Percentiles rank a stretch among this genome's conserved stretches.
phyloP scores from a whole-genome alignment of 2,329 filamentous ascomycete species.

The Alternaria arbusti region DNA sequence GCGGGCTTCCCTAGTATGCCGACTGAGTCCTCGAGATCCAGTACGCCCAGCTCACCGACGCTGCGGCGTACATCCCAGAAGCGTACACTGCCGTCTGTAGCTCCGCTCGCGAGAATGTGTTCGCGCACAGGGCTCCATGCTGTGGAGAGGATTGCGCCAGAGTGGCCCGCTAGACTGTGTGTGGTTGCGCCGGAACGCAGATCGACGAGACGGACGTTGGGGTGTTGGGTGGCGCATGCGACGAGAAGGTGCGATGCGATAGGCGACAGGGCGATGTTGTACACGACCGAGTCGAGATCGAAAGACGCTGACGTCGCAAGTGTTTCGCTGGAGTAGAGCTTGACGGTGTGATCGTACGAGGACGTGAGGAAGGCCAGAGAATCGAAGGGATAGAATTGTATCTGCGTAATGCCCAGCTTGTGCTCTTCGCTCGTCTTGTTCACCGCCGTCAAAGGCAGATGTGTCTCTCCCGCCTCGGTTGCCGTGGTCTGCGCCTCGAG shows the following conservation, averaged over 20 bases:
- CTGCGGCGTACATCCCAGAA: constrained; percentile 88
- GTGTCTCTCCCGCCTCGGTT: constrained; percentile 23
- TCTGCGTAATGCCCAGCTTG: constrained; percentile 75
- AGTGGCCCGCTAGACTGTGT: constrained; percentile 58
- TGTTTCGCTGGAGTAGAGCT: constrained; percentile 73
- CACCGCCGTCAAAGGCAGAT: constrained; percentile 36
- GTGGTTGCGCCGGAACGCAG: constrained; percentile 78
- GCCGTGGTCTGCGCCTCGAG: constrained; percentile 60
- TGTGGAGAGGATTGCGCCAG: constrained; percentile 63
- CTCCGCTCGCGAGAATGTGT: constrained; percentile 80
- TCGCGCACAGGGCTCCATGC: constrained; percentile 84
- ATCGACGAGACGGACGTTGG: constrained; percentile 83
- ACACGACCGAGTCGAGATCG: constrained; percentile 70
- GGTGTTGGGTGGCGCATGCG: constrained; percentile 86
- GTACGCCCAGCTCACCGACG: constrained; percentile 73
- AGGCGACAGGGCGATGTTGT: constrained; percentile 79
- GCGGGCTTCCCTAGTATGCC: constrained; percentile 64
- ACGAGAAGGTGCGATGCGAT: constrained; percentile 77
- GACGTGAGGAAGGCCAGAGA: constrained; percentile 75
- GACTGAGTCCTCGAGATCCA: constrained; percentile 84
- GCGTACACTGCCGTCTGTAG: constrained; percentile 81
- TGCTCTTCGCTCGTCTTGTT: constrained; percentile 53
- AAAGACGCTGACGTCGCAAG: constrained; percentile 70
- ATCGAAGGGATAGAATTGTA: constrained; percentile 82
- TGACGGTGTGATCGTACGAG: constrained; percentile 79